phyloP scores from a whole-genome alignment of 495 filamentous ascomycete species.

The Xylaria grammica region DNA sequence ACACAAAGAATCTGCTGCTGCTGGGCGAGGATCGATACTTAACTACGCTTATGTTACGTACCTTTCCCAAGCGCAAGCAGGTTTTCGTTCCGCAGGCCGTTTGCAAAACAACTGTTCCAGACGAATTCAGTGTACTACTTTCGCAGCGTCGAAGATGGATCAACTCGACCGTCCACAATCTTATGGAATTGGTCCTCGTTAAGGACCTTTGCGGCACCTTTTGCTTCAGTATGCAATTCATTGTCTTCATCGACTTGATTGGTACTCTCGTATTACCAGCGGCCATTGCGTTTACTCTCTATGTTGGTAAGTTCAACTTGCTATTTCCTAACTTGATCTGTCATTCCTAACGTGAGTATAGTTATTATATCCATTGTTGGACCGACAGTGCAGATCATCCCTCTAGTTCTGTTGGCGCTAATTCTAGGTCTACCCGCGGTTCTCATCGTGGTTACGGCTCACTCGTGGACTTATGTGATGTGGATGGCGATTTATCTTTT shows the following conservation, averaged over 20 bases:
- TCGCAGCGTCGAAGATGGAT: constrained; percentile 98
- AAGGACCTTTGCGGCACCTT: constrained; percentile 98
- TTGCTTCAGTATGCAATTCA: constrained; percentile 99
- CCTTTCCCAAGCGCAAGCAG: constrained; percentile 98
- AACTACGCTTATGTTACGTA: constrained; percentile 95
- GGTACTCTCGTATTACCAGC: constrained; percentile 94
- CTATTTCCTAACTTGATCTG: background rate
- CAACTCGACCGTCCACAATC: constrained; percentile 98
- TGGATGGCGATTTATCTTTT: constrained; percentile 98
- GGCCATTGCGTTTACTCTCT: constrained; percentile 95
- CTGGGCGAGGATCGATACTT: constrained; percentile 98
- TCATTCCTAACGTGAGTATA: constrained; percentile 40
- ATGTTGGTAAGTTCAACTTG: constrained; percentile 71
- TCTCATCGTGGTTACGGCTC: constrained; percentile 94
- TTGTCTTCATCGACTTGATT: constrained; percentile 93
- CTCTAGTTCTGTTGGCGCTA: constrained; percentile 84
- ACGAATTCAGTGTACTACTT: constrained; percentile 88
- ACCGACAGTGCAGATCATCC: constrained; percentile 88
- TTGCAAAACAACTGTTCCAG: constrained; percentile 97
- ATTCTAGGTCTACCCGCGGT: constrained; percentile 94
- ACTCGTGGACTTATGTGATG: constrained; percentile 87
- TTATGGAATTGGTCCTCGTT: constrained; percentile 96
- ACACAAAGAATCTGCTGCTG: constrained; percentile 96
- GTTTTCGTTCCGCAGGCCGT: constrained; percentile 98
- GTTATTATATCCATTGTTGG: constrained; percentile 85